Evolutionary conservation across 176 grass and related monocot species (phyloP).

Genomic region (Ensete ventricosum): DNA sequence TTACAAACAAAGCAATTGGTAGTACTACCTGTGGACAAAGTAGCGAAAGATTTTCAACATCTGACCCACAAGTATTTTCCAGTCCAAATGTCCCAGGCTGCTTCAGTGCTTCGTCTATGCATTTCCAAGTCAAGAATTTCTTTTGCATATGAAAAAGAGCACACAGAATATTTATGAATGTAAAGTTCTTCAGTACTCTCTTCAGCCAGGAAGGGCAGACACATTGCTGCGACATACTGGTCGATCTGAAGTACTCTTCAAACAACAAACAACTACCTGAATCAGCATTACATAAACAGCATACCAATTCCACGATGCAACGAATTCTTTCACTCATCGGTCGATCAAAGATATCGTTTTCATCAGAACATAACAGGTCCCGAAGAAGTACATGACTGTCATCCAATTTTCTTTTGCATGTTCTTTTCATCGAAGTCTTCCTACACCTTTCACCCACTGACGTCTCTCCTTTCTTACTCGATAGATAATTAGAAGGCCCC

Average conservation of each 20-base stretch:
- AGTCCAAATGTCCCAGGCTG: conserved; percentile 26
- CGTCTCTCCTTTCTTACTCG: conserved; percentile 1
- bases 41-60: conserved; percentile 35
- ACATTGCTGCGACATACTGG: conserved; percentile 13
- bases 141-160: conserved; percentile 34
- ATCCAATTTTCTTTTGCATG: conserved; percentile 28
- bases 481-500: not conserved
- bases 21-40: conserved; percentile 37
- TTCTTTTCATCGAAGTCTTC: conserved; percentile 26
- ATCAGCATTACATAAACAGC: conserved; percentile 26
- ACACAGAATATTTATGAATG: conserved; percentile 36
- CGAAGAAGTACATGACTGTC: conserved; percentile 21
- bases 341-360: conserved; percentile 23
- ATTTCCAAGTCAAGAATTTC: conserved; percentile 32
- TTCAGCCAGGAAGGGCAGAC: conserved; percentile 38
- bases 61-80: conserved; percentile 16
- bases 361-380: conserved; percentile 19
- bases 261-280: conserved; percentile 26
- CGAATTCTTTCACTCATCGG: conserved; percentile 29
- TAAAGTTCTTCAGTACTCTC: conserved; percentile 36
- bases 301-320: conserved; percentile 23
- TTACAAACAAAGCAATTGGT: not conserved
- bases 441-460: not conserved
- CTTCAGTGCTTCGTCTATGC: conserved; percentile 28
- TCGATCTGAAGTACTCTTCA: conserved; percentile 23